These are phyloP conservation scores for Diaporthe sp. DNA, from an alignment of 2,329 filamentous ascomycete species.

Conservation along the genomic window DNA sequence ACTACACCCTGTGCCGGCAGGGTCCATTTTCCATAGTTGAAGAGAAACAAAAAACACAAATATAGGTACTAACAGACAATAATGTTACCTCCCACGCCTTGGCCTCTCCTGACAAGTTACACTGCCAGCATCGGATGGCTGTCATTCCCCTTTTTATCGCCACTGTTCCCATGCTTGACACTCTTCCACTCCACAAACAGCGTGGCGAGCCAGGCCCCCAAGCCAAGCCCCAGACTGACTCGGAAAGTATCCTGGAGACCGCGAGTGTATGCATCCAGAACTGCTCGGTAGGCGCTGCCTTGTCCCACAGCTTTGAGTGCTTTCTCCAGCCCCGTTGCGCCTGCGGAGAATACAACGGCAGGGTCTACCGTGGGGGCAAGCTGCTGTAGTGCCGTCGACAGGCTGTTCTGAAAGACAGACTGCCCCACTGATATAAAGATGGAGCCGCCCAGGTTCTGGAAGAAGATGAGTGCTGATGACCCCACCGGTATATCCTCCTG, in stretches of 20 bases:
- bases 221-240: neutral
- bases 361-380: neutral
- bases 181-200: constrained; percentile 8
- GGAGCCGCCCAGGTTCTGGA: constrained; percentile 74
- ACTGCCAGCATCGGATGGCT: constrained; percentile 4
- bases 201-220: neutral
- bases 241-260: neutral
- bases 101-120: neutral
- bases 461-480: constrained; percentile 67
- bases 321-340: neutral
- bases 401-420: constrained; percentile 50
- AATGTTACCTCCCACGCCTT: neutral
- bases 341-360: neutral
- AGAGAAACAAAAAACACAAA: neutral
- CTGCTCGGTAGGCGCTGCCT: neutral
- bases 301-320: neutral
- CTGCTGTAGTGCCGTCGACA: neutral
- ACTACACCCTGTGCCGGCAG: neutral
- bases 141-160: constrained; percentile 9
- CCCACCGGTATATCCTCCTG: constrained; percentile 61
- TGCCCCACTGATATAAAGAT: constrained; percentile 63
- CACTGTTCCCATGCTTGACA: neutral
- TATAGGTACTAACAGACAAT: neutral
- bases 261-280: neutral
- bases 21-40: neutral